Evolutionary conservation across 257 asterid species (phyloP), one percentile per base, ranked within the genome.

Genomic region (Scutellaria baicalensis): DNA sequence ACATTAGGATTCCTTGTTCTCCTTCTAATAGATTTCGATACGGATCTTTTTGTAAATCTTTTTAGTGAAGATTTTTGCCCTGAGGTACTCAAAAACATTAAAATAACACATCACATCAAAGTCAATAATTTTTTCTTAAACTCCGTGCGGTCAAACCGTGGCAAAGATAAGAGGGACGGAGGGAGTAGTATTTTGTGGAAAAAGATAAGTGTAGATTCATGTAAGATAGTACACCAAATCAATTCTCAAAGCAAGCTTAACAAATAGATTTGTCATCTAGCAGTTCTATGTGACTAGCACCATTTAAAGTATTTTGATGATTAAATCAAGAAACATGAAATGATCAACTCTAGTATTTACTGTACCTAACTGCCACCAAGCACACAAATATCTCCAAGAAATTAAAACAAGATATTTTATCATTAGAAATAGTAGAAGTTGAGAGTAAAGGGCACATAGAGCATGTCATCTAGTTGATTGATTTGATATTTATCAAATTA

Each of bases 321-420:
- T 17, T 44, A 13, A 60, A 59, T 40, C 33, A 75, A 51, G 42
- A 40, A 55, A 59, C 17, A 31, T 23, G 44, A 50, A 39, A 8
- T 13, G 48, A 12, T 20, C 9, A 45, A 59, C 47, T 14, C 57
- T 23, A 56, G 48, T 43, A 21, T 75, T 54, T 36, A 48, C 60
- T 50, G 44, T 44, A 61, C 51, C 61, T 43, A 5, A 62, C 51
- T 60, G 35, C 11, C 40, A 59, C 56, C 71, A 62, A 75, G 59
- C 43, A 40, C 20, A 64, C 18, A 45, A 54, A 68, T 16, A 64
- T 39, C 47, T 75, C 56, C 50, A 62, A 48, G 59, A 44, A 66
- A 57, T 17, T 49, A 44, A 3, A 18, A 39, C 59, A 27, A 6
- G 12, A 23, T 3, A 65, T 23, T 49, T 57, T 31, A 21, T 47